Conservation (phyloP, 2,329 filamentous ascomycete species). For the Diaporthe sp. region DNA sequence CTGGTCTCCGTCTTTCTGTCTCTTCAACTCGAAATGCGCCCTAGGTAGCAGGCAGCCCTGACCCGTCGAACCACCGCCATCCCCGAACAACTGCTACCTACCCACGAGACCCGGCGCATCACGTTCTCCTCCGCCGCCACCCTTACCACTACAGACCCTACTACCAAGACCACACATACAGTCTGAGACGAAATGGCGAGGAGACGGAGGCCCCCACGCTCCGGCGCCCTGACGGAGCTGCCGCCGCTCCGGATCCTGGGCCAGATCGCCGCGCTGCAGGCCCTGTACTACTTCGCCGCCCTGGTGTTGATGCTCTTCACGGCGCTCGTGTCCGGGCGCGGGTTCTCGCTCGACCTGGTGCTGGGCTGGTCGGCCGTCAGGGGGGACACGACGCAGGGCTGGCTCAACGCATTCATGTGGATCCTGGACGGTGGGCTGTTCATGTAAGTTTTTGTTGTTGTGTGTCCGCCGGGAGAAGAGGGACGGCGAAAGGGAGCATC, state of each 20-base stretch:
- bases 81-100: background rate
- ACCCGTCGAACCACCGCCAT: background rate
- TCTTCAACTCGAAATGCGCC: constrained; percentile 30
- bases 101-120: background rate
- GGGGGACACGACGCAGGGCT: constrained; percentile 73
- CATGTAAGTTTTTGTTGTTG: constrained; percentile 54
- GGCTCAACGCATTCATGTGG: constrained; percentile 71
- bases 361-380: constrained; percentile 71
- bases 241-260: constrained; percentile 70
- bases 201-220: constrained; percentile 69
- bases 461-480: background rate
- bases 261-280: constrained; percentile 71
- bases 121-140: background rate
- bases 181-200: constrained; percentile 60
- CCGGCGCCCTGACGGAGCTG: constrained; percentile 73
- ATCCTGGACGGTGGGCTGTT: constrained; percentile 67
- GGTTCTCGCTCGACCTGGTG: constrained; percentile 67
- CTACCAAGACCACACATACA: background rate
- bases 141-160: background rate
- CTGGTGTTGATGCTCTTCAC: constrained; percentile 70
- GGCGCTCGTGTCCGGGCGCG: constrained; percentile 68
- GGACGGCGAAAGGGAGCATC: background rate
- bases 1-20: background rate
- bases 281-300: constrained; percentile 66
- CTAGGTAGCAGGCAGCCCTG: constrained; percentile 2